Percentiles rank a stretch among this genome's conserved stretches.
Evolutionary conservation across 2,329 filamentous ascomycete genomes (phyloP).

Genomic region (Xylaria sp.): DNA sequence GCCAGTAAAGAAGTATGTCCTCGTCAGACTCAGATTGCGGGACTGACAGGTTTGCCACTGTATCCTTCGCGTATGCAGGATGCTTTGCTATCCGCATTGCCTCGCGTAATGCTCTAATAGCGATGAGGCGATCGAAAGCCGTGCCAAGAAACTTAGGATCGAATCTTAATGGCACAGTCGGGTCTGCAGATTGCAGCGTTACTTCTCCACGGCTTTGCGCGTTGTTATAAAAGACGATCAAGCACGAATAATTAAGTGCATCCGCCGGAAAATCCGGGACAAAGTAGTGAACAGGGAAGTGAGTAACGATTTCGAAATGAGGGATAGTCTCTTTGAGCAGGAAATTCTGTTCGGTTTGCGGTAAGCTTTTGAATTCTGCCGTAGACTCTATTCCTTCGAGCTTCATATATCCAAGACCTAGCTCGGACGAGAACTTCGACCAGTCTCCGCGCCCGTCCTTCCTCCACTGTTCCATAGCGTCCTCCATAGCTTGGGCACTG

Average conservation of each 20-base stretch:
- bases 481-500: conserved; percentile 53
- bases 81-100: conserved; percentile 50
- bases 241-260: conserved; percentile 53
- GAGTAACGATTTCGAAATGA: conserved; percentile 58
- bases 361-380: conserved; percentile 62
- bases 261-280: conserved; percentile 52
- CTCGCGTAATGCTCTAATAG: conserved; percentile 60
- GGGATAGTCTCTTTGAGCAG: conserved; percentile 63
- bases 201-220: conserved; percentile 63
- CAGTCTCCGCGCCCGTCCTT: conserved; percentile 54
- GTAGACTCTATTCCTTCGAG: conserved; percentile 53
- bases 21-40: conserved; percentile 61
- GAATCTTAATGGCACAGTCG: conserved; percentile 60
- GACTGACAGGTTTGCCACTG: conserved; percentile 55
- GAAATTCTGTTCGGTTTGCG: conserved; percentile 54
- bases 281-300: conserved; percentile 51
- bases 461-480: conserved; percentile 59
- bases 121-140: conserved; percentile 63
- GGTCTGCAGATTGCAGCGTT: conserved; percentile 62
- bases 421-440: conserved; percentile 53
- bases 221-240: conserved; percentile 60
- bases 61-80: conserved; percentile 17
- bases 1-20: conserved; percentile 61
- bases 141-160: conserved; percentile 64
- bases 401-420: conserved; percentile 58